A percentile compares a stretch with the other conserved stretches of the same genome.
Conservation (phyloP, 2,329 filamentous ascomycete species). For the Ophiostoma perfectum region DNA sequence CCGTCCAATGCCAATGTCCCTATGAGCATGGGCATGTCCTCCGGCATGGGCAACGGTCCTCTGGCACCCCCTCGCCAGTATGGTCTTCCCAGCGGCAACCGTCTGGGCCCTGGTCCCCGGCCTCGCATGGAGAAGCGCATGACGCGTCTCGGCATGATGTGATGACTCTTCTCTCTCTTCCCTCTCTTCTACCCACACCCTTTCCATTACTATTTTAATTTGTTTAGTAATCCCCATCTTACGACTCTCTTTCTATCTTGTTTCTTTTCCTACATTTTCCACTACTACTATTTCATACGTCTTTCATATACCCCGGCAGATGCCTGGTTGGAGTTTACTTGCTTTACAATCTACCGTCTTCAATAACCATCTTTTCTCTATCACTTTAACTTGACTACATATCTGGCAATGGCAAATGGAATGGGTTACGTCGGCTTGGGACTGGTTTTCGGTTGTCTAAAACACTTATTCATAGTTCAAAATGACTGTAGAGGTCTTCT, state of each 20-base stretch:
- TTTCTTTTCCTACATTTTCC: background rate
- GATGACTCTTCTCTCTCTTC: conserved; percentile 34
- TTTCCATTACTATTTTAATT: background rate
- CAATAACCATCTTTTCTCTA: background rate
- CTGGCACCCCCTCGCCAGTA: conserved; percentile 28
- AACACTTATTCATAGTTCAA: too few species aligned
- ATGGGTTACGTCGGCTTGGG: too few species aligned
- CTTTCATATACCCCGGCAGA: conserved; percentile 13
- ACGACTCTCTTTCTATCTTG: background rate
- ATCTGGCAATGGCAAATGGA: too few species aligned
- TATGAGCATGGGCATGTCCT: conserved; percentile 10
- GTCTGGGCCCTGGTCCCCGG: conserved; percentile 32
- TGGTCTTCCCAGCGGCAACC: conserved; percentile 34
- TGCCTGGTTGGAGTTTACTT: conserved; percentile 13
- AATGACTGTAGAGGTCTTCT: too few species aligned
- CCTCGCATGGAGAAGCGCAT: conserved; percentile 58
- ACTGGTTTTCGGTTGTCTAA: too few species aligned
- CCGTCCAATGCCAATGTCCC: conserved; percentile 18
- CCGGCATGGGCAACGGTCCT: background rate
- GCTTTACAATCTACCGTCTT: background rate
- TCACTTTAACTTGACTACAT: too few species aligned
- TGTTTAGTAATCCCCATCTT: background rate
- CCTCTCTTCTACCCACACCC: background rate
- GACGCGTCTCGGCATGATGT: conserved; percentile 56
- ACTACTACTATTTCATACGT: conserved; percentile 48